These are phyloP conservation scores for Pichia paraexigua DNA, from an alignment of 805 yeast genomes.

Conservation along the genomic window DNA sequence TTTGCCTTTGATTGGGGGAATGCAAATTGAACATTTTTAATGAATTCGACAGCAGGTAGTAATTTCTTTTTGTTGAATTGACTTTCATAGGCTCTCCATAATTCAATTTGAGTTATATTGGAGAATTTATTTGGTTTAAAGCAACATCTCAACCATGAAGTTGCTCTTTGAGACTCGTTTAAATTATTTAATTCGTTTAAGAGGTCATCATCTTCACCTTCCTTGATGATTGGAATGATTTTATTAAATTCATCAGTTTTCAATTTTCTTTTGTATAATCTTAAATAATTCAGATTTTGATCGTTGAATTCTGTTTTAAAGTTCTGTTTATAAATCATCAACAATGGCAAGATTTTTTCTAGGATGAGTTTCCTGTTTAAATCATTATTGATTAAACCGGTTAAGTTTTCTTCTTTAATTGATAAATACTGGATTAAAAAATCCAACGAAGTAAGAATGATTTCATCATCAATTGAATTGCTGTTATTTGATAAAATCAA, in stretches of 20 bases:
- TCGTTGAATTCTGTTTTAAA: conserved; percentile 29
- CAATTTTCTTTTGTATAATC: conserved; percentile 45
- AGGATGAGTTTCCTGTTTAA: conserved; percentile 43
- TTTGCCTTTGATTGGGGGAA: conserved; percentile 86
- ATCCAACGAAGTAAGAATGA: conserved; percentile 66
- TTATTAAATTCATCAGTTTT: conserved; percentile 19
- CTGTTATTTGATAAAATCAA: conserved; percentile 38
- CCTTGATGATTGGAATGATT: conserved; percentile 6
- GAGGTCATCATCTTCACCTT: conserved; percentile 32
- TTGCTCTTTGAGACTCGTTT: conserved; percentile 84
- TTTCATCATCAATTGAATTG: conserved; percentile 51
- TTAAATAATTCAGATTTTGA: conserved; percentile 26
- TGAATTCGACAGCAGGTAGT: conserved; percentile 93
- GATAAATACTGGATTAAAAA: conserved; percentile 69
- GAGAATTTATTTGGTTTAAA: conserved; percentile 71
- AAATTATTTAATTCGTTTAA: conserved; percentile 53
- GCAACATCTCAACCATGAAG: conserved; percentile 89
- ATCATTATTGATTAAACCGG: conserved; percentile 42
- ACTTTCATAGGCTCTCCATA: conserved; percentile 91
- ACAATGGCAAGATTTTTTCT: conserved; percentile 52
- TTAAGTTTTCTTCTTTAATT: conserved; percentile 43
- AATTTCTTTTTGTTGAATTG: conserved; percentile 67
- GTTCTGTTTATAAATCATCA: conserved; percentile 43
- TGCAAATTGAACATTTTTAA: conserved; percentile 85
- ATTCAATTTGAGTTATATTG: conserved; percentile 88